Base-by-base conservation (phyloP, 345 rosid species). In the Gossypium arboreum region DNA sequence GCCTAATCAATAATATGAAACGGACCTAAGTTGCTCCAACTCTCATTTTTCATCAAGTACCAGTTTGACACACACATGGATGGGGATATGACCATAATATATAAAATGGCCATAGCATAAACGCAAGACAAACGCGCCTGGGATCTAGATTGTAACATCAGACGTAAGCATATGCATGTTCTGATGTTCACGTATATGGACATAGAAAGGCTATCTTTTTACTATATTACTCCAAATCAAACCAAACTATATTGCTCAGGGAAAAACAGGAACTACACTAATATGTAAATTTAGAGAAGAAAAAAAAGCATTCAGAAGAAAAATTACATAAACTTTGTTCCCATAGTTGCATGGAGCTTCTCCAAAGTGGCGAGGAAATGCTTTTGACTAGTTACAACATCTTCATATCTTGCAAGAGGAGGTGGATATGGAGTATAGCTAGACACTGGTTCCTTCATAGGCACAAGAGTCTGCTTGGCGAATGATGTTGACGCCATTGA, bases 401-500 rank as follows among this genome's bases (percentile, higher is more conserved):
- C 97, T 57, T 86, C 94, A 78, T 93, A 93, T 60, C 86, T 82
- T 39, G 89, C 96, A 67, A 80, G 81, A 79, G 99, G 91, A 39
- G 84, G 50, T 17, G 97, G 90, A 74, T 84, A 85, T 56, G 86
- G 80, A 64, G 75, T 77, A 74, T 73, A 73, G 70, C 75, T 80
- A 60, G 82, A 63, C 8, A 72, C 69, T 44, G 84, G 66, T 76
- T 87, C 92, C 79, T 82, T 85, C 86, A 82, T 58, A 56, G 84
- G 79, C 81, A 86, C 56, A 55, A 83, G 80, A 66, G 81, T 84
- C 85, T 89, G 94, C 79, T 89, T 84, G 61, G 85, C 85, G 75
- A 84, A 87, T 82, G 98, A 90, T 80, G 89, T 88, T 75, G 99
- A 95, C 76, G 97, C 90, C 97, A 95, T 95, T 45, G 66, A 79